Evolutionary conservation across 2,329 filamentous ascomycete species (phyloP), one percentile per base, ranked within the genome.

Genomic region (Colletotrichum scovillei): DNA sequence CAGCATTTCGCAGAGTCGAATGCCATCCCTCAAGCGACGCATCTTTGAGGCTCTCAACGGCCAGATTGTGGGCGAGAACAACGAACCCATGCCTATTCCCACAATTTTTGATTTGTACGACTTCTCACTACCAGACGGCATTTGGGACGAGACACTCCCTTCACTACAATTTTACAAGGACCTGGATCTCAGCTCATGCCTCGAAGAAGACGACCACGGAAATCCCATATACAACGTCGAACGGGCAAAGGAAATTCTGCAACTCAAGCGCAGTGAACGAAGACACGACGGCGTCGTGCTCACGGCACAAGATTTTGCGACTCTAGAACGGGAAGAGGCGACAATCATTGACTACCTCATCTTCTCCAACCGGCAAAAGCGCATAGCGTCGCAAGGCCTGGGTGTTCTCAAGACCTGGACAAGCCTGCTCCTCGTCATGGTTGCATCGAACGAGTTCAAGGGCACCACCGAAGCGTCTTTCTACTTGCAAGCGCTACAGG

Each of bases 101-200:
- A 95, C 93, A 4, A 89, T 98, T 7, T 98, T 98, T 78, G 95
- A 98, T 76, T 88, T 98, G 26, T 97, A 97, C 78, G 97, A 99
- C 82, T 98, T 98, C 78, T 89, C 97, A 73, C 82, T 88, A 2
- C 80, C 86, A 24, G 87, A 87, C 58, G 85, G 82, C 19, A 79
- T 85, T n/a, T 90, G 89, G 85, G 81, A 85, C 28, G 81, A 85
- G 5, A 79, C 88, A 2, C 81, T 88, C 2, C 90, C 91, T 3
- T 81, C 86, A 5, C 84, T 93, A 24, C 83, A 86, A 53, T 89
- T 89, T 74, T 92, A 95, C 74, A 84, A 85, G 22, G 91, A 92
- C 55, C 81, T 97, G 28, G 91, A 95, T 76, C 83, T 97, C 60
- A 87, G 88, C 4, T 84, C 89, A 1, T 96, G 93, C 76, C 80